phyloP scores from a whole-genome alignment of 495 filamentous ascomycete species.

The Aspergillus avenaceus region DNA sequence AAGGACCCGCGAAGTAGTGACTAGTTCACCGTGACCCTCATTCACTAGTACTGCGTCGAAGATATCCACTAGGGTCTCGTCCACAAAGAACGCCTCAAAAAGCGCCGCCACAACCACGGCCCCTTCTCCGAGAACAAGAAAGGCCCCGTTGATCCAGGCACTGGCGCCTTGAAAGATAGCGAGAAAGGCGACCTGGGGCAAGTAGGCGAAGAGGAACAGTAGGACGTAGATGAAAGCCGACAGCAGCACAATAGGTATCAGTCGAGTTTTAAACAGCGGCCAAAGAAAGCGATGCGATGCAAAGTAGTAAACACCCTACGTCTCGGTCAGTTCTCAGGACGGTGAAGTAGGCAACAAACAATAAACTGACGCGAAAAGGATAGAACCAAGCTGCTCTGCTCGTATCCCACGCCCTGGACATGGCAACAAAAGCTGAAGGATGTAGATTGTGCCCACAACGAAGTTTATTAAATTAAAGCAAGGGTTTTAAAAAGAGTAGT shows the following conservation, averaged over 20 bases:
- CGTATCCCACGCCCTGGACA: conserved; percentile 23
- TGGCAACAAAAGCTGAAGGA: conserved; percentile 1
- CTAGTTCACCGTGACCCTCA: conserved; percentile 54
- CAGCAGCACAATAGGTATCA: conserved; percentile 55
- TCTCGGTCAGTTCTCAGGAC: background rate
- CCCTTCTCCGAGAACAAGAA: conserved; percentile 65
- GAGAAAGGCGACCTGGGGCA: conserved; percentile 60
- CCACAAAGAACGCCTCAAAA: conserved; percentile 66
- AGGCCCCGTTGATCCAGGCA: conserved; percentile 60
- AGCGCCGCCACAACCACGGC: conserved; percentile 55
- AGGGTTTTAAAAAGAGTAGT: background rate
- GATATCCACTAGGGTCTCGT: conserved; percentile 64
- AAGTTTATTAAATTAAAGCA: background rate
- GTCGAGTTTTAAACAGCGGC: conserved; percentile 55
- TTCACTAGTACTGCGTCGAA: conserved; percentile 62
- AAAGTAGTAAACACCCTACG: conserved; percentile 63
- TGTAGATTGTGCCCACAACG: background rate
- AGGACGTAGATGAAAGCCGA: conserved; percentile 56
- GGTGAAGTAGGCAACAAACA: background rate
- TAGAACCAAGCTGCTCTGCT: conserved; percentile 50
- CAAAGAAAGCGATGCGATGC: conserved; percentile 57
- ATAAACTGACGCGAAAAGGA: conserved; percentile 45
- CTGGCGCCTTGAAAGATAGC: conserved; percentile 56
- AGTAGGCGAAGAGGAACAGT: conserved; percentile 59
- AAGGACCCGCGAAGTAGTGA: conserved; percentile 51